Percentiles rank a stretch among this genome's conserved stretches.
Conservation (phyloP, 306 rosid species). For the Echinosophora koreensis region DNA sequence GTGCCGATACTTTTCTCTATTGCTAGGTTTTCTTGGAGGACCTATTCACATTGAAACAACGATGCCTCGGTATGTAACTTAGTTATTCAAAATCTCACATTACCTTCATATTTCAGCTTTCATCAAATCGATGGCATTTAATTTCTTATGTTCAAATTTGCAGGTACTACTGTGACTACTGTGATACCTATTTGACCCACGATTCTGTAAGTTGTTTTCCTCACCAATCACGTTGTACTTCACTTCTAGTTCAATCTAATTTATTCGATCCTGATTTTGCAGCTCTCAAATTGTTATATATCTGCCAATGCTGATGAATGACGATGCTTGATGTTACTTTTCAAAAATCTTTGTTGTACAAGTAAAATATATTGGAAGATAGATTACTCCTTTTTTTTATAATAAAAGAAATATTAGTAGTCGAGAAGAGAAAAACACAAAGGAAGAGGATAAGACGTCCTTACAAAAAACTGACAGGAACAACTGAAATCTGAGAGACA, state of each 20-base stretch:
- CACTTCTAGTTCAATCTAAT: not conserved
- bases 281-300: not conserved
- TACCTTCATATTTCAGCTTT: not conserved
- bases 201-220: conserved; percentile 65
- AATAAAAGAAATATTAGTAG: too few species aligned
- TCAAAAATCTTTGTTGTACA: not conserved
- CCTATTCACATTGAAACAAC: not conserved
- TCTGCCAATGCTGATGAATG: not conserved
- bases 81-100: not conserved
- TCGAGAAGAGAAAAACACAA: too few species aligned
- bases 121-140: not conserved
- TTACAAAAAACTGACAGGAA: too few species aligned
- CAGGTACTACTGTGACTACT: conserved; percentile 89
- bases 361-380: conserved; percentile 1
- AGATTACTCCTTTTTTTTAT: not conserved
- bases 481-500: too few species aligned
- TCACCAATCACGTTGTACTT: not conserved
- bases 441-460: too few species aligned
- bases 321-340: not conserved
- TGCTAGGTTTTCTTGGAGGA: conserved; percentile 30
- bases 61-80: conserved; percentile 51
- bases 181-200: conserved; percentile 87
- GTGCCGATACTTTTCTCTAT: not conserved
- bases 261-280: not conserved
- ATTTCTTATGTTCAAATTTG: conserved; percentile 14